Base-by-base conservation (phyloP, 805 yeast species). In the Monosporozyma yasuniensis region DNA sequence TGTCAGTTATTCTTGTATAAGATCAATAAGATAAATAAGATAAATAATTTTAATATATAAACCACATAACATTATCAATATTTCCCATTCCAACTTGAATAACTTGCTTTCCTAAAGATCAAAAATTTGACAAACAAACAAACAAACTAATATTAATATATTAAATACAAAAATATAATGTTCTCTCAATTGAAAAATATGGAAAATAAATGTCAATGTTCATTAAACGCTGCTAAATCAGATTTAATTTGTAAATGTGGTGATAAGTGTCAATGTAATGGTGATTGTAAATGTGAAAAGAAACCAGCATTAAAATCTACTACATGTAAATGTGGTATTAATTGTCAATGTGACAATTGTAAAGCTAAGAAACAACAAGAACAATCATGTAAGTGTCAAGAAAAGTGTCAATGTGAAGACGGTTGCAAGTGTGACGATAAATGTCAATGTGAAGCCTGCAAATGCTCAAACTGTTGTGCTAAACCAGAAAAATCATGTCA, bases 141-240 rank as follows among this genome's bases (percentile, higher is more conserved):
- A n/a, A n/a, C n/a, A n/a, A 34, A 35, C 22, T 18, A 35, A 35
- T 16, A 16, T 16, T 22, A 4, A 35, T 6, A 5, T 18, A 35
- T 16, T 22, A 35, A 22, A 12, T 11, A 4, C 16, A 37, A 34
- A 16, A 4, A 12, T 18, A 47, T 39, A 10, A 47, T 47, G 49
- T 47, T 38, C 37, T 47, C 49, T 41, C 35, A 38, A 25, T 39
- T 47, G 25, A 39, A 47, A 19, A 30, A 23, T 22, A 23, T 47
- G 25, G 46, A 47, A 47, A 35, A 22, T 7, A n/a, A 47, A 14
- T 47, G 50, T 27, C 46, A 42, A 25, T 47, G 50, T 18, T 32
- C 30, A 7, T 39, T 47, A 19, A 18, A 46, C 28, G 3, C 39
- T 35, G 22, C 39, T 7, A 35, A 35, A 18, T 35, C 39, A 35